Evolutionary conservation across 495 filamentous ascomycete species (phyloP), one percentile per base, ranked within the genome.

Genomic region (Acidiella bohemica): DNA sequence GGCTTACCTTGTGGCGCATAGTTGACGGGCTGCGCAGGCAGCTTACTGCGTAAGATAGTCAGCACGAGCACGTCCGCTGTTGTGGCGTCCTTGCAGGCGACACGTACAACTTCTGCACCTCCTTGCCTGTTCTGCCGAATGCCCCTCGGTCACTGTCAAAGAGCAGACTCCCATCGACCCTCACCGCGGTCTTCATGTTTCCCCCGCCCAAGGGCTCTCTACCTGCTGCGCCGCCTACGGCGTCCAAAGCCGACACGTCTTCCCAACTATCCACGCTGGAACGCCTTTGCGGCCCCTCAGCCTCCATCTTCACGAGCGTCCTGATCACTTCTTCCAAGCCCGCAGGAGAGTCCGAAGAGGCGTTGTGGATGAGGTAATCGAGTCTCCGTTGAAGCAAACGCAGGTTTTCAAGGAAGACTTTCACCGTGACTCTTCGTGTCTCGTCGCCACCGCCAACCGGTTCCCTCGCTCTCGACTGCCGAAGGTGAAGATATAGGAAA

Each of bases 231-330:
- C 56, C 48, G 6, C 41, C 45, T 14, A 39, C 35, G 18, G 39
- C 45, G 1, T 42, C 54, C 14, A 43, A n/a, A n/a, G n/a, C n/a
- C n/a, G n/a, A n/a, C n/a, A 87, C 63, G 51, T 95, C 85, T 53
- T 97, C 90, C 88, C 88, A 94, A 62, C 90, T 93, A 51, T 93
- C 86, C 23, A 75, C 68, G 53, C 81, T 87, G 17, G 81, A 76
- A 28, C 73, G 79, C 41, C 73, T 66, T 30, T 64, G 67, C 16
- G 67, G 60, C 26, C 71, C 65, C 13, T 78, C 76, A 26, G 63
- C 67, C 49, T 87, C 84, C 57, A 92, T 67, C 47, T 68, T 75
- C 42, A 75, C 73, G 21, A 87, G 55, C 6, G 68, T 61, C 39
- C 75, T 73, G 48, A 84, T 64, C 13, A 80, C 62, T n/a, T 70